phyloP scores from a whole-genome alignment of 345 rosid species.

The Salix arbutifolia region DNA sequence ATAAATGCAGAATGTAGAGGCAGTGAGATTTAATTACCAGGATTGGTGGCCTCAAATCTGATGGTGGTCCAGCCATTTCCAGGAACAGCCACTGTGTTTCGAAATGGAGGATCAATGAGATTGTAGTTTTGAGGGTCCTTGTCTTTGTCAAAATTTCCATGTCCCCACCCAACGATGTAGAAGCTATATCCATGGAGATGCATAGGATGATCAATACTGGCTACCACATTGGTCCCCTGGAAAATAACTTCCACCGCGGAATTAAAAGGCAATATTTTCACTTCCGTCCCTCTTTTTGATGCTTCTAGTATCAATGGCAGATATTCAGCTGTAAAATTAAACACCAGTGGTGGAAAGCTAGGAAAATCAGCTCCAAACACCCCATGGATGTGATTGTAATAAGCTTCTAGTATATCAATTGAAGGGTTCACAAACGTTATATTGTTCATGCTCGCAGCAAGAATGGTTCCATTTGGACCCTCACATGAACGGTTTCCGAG shows the following conservation, averaged over 20 bases:
- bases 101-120: slow-evolving; percentile 61
- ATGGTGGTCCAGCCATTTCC: slow-evolving; percentile 71
- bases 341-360: slow-evolving; percentile 1
- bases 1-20: not conserved
- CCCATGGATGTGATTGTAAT: slow-evolving; percentile 6
- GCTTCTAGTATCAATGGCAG: not conserved
- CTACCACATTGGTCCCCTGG: slow-evolving; percentile 55
- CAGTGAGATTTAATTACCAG: slow-evolving; percentile 35
- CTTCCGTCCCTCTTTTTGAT: slow-evolving; percentile 21
- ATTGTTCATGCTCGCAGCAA: slow-evolving; percentile 20
- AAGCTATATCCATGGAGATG: slow-evolving; percentile 74
- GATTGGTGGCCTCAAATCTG: slow-evolving; percentile 57
- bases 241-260: slow-evolving; percentile 54
- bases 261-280: slow-evolving; percentile 38
- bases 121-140: slow-evolving; percentile 46
- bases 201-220: slow-evolving; percentile 57
- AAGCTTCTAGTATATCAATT: slow-evolving; percentile 14
- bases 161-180: slow-evolving; percentile 60
- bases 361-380: slow-evolving; percentile 6
- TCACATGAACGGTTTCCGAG: not conserved
- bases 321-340: slow-evolving; percentile 1
- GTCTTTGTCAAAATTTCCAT: slow-evolving; percentile 49
- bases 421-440: slow-evolving; percentile 6
- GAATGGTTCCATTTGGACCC: slow-evolving; percentile 1
- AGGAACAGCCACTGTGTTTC: slow-evolving; percentile 64